Conservation (phyloP, 352 stramenopile genomes). For the Globisporangium acanthophoron region DNA sequence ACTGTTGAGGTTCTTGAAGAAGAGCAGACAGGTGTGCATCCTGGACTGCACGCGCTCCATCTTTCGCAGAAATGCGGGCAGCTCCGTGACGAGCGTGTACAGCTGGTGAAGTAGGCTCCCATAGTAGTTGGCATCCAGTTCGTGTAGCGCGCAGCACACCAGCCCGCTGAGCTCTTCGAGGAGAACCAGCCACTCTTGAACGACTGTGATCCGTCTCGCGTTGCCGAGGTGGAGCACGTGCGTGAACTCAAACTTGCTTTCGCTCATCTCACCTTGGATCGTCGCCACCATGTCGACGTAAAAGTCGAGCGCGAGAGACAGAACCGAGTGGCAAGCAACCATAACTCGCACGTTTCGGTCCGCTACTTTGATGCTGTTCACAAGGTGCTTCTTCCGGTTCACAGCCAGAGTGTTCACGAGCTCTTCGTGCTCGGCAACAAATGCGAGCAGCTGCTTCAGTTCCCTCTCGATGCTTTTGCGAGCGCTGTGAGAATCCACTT, state of each 20-base stretch:
- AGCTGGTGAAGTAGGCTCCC: constrained; percentile 22
- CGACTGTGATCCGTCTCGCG: neutral
- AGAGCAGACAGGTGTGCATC: constrained; percentile 23
- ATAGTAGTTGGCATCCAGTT: constrained; percentile 37
- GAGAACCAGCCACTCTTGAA: constrained; percentile 28
- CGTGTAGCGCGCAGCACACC: constrained; percentile 32
- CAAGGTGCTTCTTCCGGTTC: constrained; percentile 37
- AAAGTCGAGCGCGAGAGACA: constrained; percentile 32
- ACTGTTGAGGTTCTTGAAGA: constrained; percentile 39
- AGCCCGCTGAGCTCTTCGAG: constrained; percentile 37
- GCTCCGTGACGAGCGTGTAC: constrained; percentile 21
- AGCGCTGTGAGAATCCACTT: neutral
- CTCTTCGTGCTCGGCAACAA: constrained; percentile 21
- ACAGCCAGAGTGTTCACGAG: constrained; percentile 26
- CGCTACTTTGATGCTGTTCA: constrained; percentile 19
- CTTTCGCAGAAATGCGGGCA: constrained; percentile 34
- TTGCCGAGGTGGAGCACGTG: neutral
- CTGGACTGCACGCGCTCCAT: constrained; percentile 29
- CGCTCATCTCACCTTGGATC: constrained; percentile 5
- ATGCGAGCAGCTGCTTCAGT: constrained; percentile 23
- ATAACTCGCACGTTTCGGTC: constrained; percentile 30
- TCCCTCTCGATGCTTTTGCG: constrained; percentile 11
- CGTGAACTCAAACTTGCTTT: neutral
- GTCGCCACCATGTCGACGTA: constrained; percentile 25
- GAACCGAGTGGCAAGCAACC: constrained; percentile 23